These are phyloP conservation scores for Aspergillus novofumigatus DNA, from an alignment of 2,329 filamentous ascomycete genomes.

Conservation along the genomic window DNA sequence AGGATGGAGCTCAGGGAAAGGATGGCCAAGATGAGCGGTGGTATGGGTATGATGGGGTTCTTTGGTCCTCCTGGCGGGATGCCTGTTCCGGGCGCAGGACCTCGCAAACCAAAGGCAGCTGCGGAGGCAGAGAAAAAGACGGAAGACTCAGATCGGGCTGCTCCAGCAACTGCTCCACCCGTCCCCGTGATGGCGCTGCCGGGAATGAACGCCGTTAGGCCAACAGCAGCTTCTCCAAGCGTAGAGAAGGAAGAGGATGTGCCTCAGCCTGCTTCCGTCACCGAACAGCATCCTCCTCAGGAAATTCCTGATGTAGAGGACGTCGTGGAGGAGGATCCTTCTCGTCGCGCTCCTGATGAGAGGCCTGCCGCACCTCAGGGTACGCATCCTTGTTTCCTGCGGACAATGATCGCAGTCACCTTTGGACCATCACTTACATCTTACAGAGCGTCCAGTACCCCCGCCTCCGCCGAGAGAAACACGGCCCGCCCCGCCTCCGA, in stretches of 20 bases:
- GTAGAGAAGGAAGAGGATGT: conserved; percentile 51
- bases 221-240: conserved; percentile 40
- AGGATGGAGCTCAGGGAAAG: conserved; percentile 85
- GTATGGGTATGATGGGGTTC: conserved; percentile 95
- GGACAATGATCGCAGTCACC: neutral
- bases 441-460: conserved; percentile 44
- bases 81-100: conserved; percentile 36
- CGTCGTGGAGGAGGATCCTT: conserved; percentile 29
- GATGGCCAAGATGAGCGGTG: conserved; percentile 98
- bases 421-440: conserved; percentile 1
- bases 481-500: conserved; percentile 35
- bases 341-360: conserved; percentile 36
- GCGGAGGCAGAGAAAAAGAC: conserved; percentile 31
- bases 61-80: conserved; percentile 68
- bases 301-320: conserved; percentile 56
- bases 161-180: conserved; percentile 37
- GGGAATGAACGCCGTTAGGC: conserved; percentile 59
- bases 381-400: conserved; percentile 33
- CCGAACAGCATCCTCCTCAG: conserved; percentile 39
- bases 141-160: conserved; percentile 28
- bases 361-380: conserved; percentile 48
- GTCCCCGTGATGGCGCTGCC: conserved; percentile 61
- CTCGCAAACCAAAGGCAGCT: conserved; percentile 49
- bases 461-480: conserved; percentile 40
- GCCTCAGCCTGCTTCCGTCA: conserved; percentile 38